Evolutionary conservation across 2,329 filamentous ascomycete species (phyloP).

Genomic region (Orbilia brochopaga): DNA sequence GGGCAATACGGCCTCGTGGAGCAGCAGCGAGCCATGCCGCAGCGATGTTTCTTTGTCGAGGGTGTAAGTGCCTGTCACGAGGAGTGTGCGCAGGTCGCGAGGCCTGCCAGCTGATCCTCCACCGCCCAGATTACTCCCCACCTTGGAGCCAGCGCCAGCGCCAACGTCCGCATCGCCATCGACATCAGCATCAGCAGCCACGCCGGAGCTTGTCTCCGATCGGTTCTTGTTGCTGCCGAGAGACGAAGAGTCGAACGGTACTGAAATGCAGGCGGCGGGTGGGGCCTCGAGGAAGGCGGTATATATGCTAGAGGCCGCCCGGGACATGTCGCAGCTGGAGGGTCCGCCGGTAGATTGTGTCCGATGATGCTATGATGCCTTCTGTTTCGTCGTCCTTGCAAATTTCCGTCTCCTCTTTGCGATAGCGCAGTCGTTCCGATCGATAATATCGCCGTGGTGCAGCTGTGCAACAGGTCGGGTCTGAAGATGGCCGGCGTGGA

Average conservation of each 20-base stretch:
- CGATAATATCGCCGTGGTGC: neutral
- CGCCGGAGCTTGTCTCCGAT: neutral
- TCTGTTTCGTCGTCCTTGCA: neutral
- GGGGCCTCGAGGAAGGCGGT: slow-evolving; percentile 41
- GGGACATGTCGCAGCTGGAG: slow-evolving; percentile 16
- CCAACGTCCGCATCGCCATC: too few relatives aligned
- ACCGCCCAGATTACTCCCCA: slow-evolving; percentile 2
- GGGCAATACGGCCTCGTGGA: slow-evolving; percentile 29
- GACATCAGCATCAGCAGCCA: too few relatives aligned
- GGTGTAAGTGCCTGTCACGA: slow-evolving; percentile 51
- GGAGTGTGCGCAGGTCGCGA: slow-evolving; percentile 18
- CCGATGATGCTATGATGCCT: slow-evolving; percentile 27
- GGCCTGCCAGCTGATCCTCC: slow-evolving; percentile 38
- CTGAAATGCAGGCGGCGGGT: slow-evolving; percentile 48
- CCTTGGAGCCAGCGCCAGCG: neutral
- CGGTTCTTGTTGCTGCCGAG: slow-evolving; percentile 10
- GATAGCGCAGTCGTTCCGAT: neutral
- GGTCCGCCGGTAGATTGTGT: slow-evolving; percentile 19
- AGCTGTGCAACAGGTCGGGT: neutral
- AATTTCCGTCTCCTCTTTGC: neutral
- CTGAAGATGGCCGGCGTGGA: slow-evolving; percentile 24
- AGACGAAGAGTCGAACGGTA: slow-evolving; percentile 25
- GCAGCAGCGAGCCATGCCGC: slow-evolving; percentile 35
- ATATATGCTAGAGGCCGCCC: slow-evolving; percentile 44
- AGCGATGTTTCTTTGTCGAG: slow-evolving; percentile 47